Percentiles rank a stretch among this genome's conserved stretches.
These are phyloP conservation scores for Geotrichum histeridarum DNA, from an alignment of 1,139 yeast species.

Conservation along the genomic window DNA sequence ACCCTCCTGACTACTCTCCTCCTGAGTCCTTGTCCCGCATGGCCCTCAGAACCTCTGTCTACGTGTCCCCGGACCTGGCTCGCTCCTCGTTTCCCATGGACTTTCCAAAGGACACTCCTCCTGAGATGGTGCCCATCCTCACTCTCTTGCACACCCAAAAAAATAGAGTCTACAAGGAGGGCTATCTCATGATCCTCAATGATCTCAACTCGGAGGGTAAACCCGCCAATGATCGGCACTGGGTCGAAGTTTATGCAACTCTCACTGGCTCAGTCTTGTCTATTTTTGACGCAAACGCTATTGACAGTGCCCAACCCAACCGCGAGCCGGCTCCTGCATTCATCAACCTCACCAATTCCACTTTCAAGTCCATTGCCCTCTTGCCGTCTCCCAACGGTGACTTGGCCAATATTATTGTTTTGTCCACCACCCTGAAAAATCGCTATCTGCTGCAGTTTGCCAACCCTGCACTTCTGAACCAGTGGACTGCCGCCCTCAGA, in stretches of 20 bases:
- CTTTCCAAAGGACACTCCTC: conserved; percentile 40
- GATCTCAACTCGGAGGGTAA: conserved; percentile 58
- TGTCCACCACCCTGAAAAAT: conserved; percentile 87
- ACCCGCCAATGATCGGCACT: conserved; percentile 68
- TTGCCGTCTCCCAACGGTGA: conserved; percentile 62
- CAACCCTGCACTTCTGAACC: conserved; percentile 34
- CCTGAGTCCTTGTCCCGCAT: neutral
- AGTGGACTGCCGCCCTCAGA: conserved; percentile 81
- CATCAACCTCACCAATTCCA: conserved; percentile 84
- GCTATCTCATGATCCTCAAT: conserved; percentile 42
- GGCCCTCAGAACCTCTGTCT: neutral
- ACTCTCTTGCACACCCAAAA: conserved; percentile 51
- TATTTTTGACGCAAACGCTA: conserved; percentile 80
- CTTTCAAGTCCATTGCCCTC: conserved; percentile 65
- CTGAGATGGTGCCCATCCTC: conserved; percentile 51
- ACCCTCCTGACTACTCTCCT: neutral
- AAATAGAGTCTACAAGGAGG: conserved; percentile 47
- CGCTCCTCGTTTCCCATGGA: conserved; percentile 17
- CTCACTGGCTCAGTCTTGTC: conserved; percentile 87
- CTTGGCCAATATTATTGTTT: conserved; percentile 71
- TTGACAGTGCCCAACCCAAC: conserved; percentile 45
- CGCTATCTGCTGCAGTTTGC: conserved; percentile 76
- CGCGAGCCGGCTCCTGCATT: conserved; percentile 60
- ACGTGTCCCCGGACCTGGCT: conserved; percentile 1
- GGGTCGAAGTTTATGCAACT: conserved; percentile 92